Conservation (phyloP, 768 basidiomycete species). For the Glaciozyma antarctica region DNA sequence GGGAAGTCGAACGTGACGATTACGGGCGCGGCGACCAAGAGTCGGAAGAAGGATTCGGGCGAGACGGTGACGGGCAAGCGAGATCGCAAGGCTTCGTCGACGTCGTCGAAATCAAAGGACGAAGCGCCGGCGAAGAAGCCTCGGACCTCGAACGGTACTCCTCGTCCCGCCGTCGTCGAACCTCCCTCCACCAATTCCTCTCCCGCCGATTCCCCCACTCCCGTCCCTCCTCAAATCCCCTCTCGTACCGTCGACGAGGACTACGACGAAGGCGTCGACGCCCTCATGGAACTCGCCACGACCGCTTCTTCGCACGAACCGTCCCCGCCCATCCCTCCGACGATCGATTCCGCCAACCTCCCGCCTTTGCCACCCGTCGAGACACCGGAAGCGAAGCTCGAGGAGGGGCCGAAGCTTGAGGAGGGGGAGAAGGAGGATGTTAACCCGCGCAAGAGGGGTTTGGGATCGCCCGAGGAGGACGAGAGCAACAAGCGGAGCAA, state of each 20-base stretch:
- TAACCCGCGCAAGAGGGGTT: conserved; percentile 21
- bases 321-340: background rate
- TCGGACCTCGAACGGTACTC: background rate
- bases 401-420: background rate
- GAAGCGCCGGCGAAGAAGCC: conserved; percentile 1
- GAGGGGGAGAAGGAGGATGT: background rate
- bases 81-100: background rate
- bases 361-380: background rate
- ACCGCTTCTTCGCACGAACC: background rate
- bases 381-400: background rate
- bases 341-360: background rate
- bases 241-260: conserved; percentile 74
- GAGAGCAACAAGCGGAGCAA: conserved; percentile 8
- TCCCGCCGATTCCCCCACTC: conserved; percentile 48
- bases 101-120: conserved; percentile 1
- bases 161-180: background rate
- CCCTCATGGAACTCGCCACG: conserved; percentile 60
- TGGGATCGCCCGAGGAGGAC: conserved; percentile 6
- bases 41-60: background rate
- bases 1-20: conserved; percentile 29
- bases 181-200: conserved; percentile 38
- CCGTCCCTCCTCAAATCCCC: conserved; percentile 43
- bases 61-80: background rate
- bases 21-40: background rate
- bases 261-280: conserved; percentile 85